Evolutionary conservation across 805 yeast species (phyloP).

Genomic region (Candida vaughaniae): DNA sequence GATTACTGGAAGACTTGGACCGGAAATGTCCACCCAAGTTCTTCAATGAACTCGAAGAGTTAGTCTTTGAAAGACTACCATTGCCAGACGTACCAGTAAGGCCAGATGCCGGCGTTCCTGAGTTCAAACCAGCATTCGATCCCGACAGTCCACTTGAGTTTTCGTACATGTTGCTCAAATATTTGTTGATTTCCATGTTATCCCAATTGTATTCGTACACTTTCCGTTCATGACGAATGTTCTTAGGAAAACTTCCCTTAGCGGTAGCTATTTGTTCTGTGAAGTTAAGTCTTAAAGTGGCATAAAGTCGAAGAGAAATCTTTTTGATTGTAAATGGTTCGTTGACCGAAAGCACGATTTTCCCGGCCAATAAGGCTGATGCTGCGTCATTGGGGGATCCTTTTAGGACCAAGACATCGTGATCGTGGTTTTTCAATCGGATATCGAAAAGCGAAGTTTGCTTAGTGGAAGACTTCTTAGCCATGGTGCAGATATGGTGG

Average conservation of each 20-base stretch:
- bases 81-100: slow-evolving; percentile 6
- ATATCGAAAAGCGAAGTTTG: slow-evolving; percentile 43
- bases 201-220: slow-evolving; percentile 83
- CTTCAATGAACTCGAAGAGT: slow-evolving; percentile 45
- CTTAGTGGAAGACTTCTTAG: slow-evolving; percentile 17
- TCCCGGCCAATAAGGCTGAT: slow-evolving; percentile 73
- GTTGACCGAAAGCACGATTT: slow-evolving; percentile 67
- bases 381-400: slow-evolving; percentile 79
- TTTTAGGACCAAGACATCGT: slow-evolving; percentile 76
- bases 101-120: slow-evolving; percentile 1
- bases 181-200: slow-evolving; percentile 52
- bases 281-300: slow-evolving; percentile 67
- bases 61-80: slow-evolving; percentile 31
- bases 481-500: slow-evolving; percentile 6
- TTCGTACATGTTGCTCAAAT: slow-evolving; percentile 31
- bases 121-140: neutral
- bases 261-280: slow-evolving; percentile 50
- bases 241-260: slow-evolving; percentile 46
- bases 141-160: slow-evolving; percentile 12
- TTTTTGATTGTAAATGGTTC: slow-evolving; percentile 74
- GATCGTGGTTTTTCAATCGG: slow-evolving; percentile 64
- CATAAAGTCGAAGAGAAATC: slow-evolving; percentile 62
- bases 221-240: slow-evolving; percentile 54
- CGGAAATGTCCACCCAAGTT: slow-evolving; percentile 29
- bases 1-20: slow-evolving; percentile 35